A percentile compares a stretch with the other conserved stretches of the same genome.
phyloP scores from a whole-genome alignment of 1,139 yeast genomes.

The Yamadazyma atlantica region DNA sequence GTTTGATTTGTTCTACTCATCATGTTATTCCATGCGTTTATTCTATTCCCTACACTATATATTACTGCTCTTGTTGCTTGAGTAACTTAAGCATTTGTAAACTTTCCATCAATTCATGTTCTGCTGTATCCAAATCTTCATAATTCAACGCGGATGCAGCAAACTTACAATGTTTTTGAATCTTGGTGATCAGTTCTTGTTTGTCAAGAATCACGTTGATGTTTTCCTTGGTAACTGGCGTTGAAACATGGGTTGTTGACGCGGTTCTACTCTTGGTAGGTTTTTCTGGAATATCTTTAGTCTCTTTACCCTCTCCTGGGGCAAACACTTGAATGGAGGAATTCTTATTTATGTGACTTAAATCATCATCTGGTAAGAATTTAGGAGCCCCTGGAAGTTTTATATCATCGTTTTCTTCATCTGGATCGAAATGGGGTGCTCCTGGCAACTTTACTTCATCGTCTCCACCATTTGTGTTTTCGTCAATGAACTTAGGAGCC shows the following conservation, averaged over 20 bases:
- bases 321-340: slow-evolving; percentile 41
- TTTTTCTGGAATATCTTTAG: too few relatives aligned
- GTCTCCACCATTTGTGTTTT: slow-evolving; percentile 7
- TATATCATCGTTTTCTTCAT: slow-evolving; percentile 20
- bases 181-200: slow-evolving; percentile 61
- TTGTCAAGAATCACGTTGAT: slow-evolving; percentile 53
- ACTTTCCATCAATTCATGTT: slow-evolving; percentile 67
- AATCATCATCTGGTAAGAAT: slow-evolving; percentile 42
- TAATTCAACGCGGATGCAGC: slow-evolving; percentile 93
- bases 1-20: too few relatives aligned
- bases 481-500: slow-evolving; percentile 14
- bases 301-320: slow-evolving; percentile 18
- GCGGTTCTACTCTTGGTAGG: background rate
- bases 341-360: slow-evolving; percentile 36
- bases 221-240: slow-evolving; percentile 31
- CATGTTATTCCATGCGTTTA: too few relatives aligned
- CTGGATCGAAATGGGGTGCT: slow-evolving; percentile 35
- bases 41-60: too few relatives aligned
- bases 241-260: slow-evolving; percentile 1
- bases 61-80: slow-evolving; percentile 6
- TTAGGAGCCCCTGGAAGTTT: slow-evolving; percentile 46
- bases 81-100: slow-evolving; percentile 32
- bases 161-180: slow-evolving; percentile 85
- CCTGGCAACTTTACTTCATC: slow-evolving; percentile 23
- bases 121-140: slow-evolving; percentile 84